Conservation (phyloP, 768 basidiomycete species). For the Tephrocybe sp. region DNA sequence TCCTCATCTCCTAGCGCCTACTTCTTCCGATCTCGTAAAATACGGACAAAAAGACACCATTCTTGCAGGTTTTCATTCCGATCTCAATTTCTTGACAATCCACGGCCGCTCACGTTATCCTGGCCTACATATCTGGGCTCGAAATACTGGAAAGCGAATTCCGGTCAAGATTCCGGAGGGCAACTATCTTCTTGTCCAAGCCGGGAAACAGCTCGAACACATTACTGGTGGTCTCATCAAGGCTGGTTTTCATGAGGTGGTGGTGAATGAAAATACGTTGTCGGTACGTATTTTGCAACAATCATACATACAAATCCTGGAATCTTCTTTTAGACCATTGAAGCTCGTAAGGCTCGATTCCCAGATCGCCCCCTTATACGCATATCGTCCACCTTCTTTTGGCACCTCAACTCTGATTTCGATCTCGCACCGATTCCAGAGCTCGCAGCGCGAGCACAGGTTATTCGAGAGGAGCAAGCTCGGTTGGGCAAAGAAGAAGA, state of each 20-base stretch:
- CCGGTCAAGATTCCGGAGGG: slow-evolving; percentile 82
- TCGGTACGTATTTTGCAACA: slow-evolving; percentile 46
- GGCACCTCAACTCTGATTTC: slow-evolving; percentile 86
- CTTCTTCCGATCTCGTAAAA: slow-evolving; percentile 83
- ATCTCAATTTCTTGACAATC: slow-evolving; percentile 92
- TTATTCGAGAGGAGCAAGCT: slow-evolving; percentile 37
- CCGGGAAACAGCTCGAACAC: slow-evolving; percentile 93
- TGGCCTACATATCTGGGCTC: slow-evolving; percentile 91
- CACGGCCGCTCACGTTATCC: slow-evolving; percentile 85
- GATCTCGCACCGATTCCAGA: slow-evolving; percentile 65
- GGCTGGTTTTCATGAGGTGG: slow-evolving; percentile 94
- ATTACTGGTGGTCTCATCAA: slow-evolving; percentile 81
- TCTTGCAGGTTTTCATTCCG: slow-evolving; percentile 91
- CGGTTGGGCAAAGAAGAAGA: slow-evolving; percentile 41
- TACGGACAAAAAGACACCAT: slow-evolving; percentile 80
- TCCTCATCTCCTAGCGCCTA: slow-evolving; percentile 91
- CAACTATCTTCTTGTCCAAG: slow-evolving; percentile 85
- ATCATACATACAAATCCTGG: not conserved
- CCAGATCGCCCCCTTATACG: slow-evolving; percentile 86
- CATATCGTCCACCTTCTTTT: slow-evolving; percentile 97
- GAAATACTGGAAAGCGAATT: slow-evolving; percentile 89
- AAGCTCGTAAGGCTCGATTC: slow-evolving; percentile 50
- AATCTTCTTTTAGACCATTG: slow-evolving; percentile 43
- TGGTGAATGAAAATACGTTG: slow-evolving; percentile 79
- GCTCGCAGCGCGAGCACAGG: slow-evolving; percentile 47